Conservation (phyloP, 495 filamentous ascomycete species). For the Penicillium herquei region DNA sequence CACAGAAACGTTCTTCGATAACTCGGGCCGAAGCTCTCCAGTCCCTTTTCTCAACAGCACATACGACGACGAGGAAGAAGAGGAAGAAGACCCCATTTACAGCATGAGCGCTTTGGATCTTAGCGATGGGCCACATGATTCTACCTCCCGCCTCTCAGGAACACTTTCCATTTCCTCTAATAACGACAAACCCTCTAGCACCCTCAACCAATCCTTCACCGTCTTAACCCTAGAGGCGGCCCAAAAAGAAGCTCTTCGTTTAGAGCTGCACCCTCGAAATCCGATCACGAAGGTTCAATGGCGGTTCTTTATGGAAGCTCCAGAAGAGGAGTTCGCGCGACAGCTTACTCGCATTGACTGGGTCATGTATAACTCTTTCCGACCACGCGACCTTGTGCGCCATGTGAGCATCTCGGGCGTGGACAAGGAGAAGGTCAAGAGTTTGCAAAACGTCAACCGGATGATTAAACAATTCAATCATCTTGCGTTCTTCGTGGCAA, state of each 20-base stretch:
- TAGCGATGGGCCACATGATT: constrained; percentile 39
- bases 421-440: constrained; percentile 72
- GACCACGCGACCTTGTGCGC: constrained; percentile 88
- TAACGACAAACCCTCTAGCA: constrained; percentile 38
- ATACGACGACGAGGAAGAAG: constrained; percentile 30
- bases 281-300: constrained; percentile 76
- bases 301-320: constrained; percentile 76
- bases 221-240: constrained; percentile 64
- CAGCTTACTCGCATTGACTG: constrained; percentile 96
- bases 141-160: constrained; percentile 40
- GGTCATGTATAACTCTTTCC: constrained; percentile 95
- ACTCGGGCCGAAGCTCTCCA: constrained; percentile 40
- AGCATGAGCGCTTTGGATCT: constrained; percentile 45
- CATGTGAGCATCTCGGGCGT: constrained; percentile 76
- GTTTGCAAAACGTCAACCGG: constrained; percentile 80
- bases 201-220: constrained; percentile 45
- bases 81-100: constrained; percentile 44
- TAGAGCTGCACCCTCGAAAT: constrained; percentile 59
- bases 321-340: constrained; percentile 78
- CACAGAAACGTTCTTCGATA: constrained; percentile 39
- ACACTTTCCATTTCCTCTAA: constrained; percentile 43
- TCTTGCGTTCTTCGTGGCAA: constrained; percentile 84
- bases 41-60: constrained; percentile 33
- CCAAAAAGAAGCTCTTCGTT: constrained; percentile 64
- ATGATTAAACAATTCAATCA: constrained; percentile 98